Conservation (phyloP, 495 filamentous ascomycete species). For the Trichocladium antarcticum region DNA sequence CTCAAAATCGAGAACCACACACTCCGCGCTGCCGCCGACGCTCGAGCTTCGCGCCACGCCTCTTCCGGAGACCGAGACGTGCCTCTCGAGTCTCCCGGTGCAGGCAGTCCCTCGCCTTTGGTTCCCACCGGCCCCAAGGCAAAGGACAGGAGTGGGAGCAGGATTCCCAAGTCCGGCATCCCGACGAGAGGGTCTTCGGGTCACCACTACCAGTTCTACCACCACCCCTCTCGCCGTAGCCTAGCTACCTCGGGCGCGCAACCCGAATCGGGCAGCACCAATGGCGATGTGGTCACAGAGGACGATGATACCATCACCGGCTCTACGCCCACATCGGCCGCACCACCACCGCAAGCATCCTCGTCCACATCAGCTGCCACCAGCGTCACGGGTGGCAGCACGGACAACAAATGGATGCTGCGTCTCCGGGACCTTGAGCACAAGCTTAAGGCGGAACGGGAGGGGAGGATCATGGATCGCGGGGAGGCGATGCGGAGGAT, state of each 20-base stretch:
- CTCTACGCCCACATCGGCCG: background rate
- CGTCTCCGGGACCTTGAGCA: slow-evolving; percentile 77
- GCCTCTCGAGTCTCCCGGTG: slow-evolving; percentile 10
- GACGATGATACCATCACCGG: slow-evolving; percentile 5
- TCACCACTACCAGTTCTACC: background rate
- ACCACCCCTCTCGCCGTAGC: too few species aligned
- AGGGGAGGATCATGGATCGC: slow-evolving; percentile 75
- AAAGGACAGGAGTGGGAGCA: slow-evolving; percentile 25
- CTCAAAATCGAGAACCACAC: slow-evolving; percentile 76
- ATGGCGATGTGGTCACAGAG: background rate
- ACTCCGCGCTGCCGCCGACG: slow-evolving; percentile 46
- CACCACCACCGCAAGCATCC: background rate
- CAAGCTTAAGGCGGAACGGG: slow-evolving; percentile 78
- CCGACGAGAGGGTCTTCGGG: background rate
- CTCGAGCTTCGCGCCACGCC: slow-evolving; percentile 28
- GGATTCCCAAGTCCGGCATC: slow-evolving; percentile 28
- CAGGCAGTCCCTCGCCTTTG: slow-evolving; percentile 39
- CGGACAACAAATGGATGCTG: slow-evolving; percentile 68
- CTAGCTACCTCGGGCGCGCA: too few species aligned
- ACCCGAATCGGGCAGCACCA: too few species aligned
- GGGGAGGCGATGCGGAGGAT: slow-evolving; percentile 72
- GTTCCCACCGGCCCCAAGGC: slow-evolving; percentile 39
- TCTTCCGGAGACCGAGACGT: slow-evolving; percentile 15
- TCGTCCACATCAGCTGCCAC: background rate
- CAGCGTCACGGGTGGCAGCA: slow-evolving; percentile 4